These are phyloP conservation scores for Fonsecaea erecta DNA, from an alignment of 2,329 filamentous ascomycete species.

Conservation along the genomic window DNA sequence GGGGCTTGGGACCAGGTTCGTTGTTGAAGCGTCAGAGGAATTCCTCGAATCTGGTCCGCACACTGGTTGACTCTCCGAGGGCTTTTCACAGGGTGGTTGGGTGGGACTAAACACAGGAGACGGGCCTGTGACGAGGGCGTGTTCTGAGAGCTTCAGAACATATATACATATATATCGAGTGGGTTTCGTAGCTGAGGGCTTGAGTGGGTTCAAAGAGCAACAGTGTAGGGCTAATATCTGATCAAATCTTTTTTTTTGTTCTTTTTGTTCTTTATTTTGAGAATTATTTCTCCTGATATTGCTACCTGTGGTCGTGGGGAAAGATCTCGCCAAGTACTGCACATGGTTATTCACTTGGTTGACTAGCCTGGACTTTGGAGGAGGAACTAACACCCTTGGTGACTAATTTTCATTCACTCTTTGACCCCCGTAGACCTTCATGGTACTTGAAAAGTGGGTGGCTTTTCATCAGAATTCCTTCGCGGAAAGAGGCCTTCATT, in stretches of 20 bases:
- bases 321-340: neutral
- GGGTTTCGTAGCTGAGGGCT: neutral
- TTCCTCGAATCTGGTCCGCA: neutral
- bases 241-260: neutral
- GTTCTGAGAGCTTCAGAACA: neutral
- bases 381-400: too few relatives aligned
- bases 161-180: neutral
- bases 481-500: too few relatives aligned
- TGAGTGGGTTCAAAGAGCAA: neutral
- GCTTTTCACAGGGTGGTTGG: neutral
- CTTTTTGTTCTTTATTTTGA: neutral
- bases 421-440: neutral
- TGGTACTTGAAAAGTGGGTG: too few relatives aligned
- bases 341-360: neutral
- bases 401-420: neutral
- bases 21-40: neutral
- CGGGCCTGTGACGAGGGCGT: too few relatives aligned
- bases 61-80: neutral
- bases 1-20: neutral
- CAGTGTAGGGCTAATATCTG: neutral
- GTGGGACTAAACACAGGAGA: too few relatives aligned
- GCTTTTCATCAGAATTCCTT: neutral
- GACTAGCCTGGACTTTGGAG: neutral
- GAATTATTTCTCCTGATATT: neutral
- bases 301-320: neutral